Conservation (phyloP, 2,329 filamentous ascomycete species). For the Tolypocladium cylindrosporum region DNA sequence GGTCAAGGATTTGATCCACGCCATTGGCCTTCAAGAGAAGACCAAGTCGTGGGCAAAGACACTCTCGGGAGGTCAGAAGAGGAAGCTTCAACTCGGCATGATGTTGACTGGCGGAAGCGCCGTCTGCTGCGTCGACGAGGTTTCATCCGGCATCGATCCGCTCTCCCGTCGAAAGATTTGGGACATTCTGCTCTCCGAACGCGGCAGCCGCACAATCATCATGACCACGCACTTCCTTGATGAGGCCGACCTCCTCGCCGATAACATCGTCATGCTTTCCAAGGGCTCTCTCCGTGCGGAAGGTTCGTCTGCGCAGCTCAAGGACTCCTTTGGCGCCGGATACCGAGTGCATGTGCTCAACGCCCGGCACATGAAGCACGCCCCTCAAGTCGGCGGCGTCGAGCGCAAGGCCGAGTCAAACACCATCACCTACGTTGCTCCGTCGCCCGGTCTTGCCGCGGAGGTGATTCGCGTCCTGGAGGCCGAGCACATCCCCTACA, state of each 20-base stretch:
- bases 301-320: constrained; percentile 78
- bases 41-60: constrained; percentile 62
- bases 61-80: constrained; percentile 82
- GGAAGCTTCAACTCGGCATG: constrained; percentile 86
- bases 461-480: constrained; percentile 63
- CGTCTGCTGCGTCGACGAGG: constrained; percentile 86
- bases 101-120: constrained; percentile 87
- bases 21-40: constrained; percentile 70
- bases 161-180: constrained; percentile 82
- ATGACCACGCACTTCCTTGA: constrained; percentile 91
- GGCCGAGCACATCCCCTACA: constrained; percentile 56
- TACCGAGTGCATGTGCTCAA: constrained; percentile 72
- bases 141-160: constrained; percentile 80
- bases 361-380: constrained; percentile 34
- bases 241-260: constrained; percentile 81
- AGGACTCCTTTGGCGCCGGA: constrained; percentile 70
- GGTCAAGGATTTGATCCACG: constrained; percentile 52
- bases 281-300: constrained; percentile 73
- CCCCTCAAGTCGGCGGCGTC: constrained; percentile 44
- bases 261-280: constrained; percentile 80
- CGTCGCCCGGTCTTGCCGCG: constrained; percentile 60
- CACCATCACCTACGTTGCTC: constrained; percentile 61
- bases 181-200: constrained; percentile 83
- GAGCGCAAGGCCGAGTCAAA: constrained; percentile 54
- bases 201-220: constrained; percentile 72